Percentiles rank a stretch among this genome's conserved stretches.
These are phyloP conservation scores for Neurospora sp. DNA, from an alignment of 495 filamentous ascomycete genomes.

Conservation along the genomic window DNA sequence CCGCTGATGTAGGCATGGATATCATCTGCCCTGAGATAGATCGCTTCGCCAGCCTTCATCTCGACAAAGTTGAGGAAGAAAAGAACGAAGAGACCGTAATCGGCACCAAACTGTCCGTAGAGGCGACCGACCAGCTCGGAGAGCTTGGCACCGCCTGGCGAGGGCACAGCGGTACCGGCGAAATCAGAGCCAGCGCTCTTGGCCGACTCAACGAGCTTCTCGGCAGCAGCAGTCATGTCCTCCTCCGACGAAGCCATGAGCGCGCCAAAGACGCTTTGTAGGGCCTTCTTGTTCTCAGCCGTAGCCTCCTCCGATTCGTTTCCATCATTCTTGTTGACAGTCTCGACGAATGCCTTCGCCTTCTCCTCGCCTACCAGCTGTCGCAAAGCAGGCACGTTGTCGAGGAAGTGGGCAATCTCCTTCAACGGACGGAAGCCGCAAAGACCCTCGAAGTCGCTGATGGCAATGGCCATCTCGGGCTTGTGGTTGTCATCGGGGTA, in stretches of 20 bases:
- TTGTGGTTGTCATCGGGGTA: constrained; percentile 99
- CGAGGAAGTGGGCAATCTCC: constrained; percentile 81
- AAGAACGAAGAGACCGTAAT: constrained; percentile 37
- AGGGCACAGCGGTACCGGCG: constrained; percentile 36
- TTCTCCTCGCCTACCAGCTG: constrained; percentile 63
- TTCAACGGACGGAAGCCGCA: constrained; percentile 86
- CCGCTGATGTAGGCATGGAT: constrained; percentile 95
- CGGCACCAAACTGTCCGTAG: constrained; percentile 44
- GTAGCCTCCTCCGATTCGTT: constrained; percentile 40
- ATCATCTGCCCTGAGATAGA: constrained; percentile 92
- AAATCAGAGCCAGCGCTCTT: constrained; percentile 50
- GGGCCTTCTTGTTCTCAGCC: constrained; percentile 65
- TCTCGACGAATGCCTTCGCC: constrained; percentile 56
- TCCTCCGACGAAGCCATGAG: constrained; percentile 69
- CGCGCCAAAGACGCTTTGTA: constrained; percentile 61
- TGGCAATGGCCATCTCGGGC: constrained; percentile 96
- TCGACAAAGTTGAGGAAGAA: constrained; percentile 38
- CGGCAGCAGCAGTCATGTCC: constrained; percentile 51
- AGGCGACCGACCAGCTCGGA: constrained; percentile 66
- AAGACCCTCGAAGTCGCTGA: constrained; percentile 90
- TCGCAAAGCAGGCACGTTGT: constrained; percentile 60
- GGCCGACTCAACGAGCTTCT: constrained; percentile 62
- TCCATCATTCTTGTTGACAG: constrained; percentile 52
- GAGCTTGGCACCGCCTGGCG: constrained; percentile 47
- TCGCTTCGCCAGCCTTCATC: constrained; percentile 78